phyloP scores from a whole-genome alignment of 164 flowering plant genomes.

The Brasenia schreberi region DNA sequence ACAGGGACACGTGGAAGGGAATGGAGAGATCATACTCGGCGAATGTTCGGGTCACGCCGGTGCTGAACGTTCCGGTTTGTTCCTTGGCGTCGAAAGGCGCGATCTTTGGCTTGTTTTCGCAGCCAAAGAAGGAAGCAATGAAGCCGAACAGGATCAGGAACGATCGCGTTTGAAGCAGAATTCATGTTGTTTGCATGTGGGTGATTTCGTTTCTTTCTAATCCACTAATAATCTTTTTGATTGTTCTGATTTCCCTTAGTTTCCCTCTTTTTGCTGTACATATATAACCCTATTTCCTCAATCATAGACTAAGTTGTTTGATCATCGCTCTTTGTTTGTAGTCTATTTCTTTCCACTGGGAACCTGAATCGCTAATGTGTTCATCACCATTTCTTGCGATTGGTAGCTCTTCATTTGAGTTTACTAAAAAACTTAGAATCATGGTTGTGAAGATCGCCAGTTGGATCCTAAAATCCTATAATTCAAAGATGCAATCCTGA shows the following conservation, averaged over 20 bases:
- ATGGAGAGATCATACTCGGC: constrained; percentile 92
- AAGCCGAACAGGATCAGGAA: constrained; percentile 15
- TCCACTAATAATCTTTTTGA: background rate
- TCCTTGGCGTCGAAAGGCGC: constrained; percentile 41
- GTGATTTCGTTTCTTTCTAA: background rate
- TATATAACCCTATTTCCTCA: background rate
- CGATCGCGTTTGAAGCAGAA: constrained; percentile 25
- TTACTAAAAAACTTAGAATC: too few relatives aligned
- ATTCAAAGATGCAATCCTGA: too few relatives aligned
- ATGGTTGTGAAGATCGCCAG: too few relatives aligned
- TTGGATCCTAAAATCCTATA: too few relatives aligned
- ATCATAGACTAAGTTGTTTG: background rate
- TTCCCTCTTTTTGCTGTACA: background rate
- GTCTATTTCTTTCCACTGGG: background rate
- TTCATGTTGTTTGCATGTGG: background rate
- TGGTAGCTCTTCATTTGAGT: too few relatives aligned
- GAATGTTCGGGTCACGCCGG: constrained; percentile 65
- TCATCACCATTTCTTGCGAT: background rate
- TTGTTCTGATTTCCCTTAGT: background rate
- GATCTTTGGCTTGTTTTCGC: constrained; percentile 66
- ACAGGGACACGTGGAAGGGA: constrained; percentile 1
- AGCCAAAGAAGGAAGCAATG: constrained; percentile 31
- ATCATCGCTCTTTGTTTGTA: background rate
- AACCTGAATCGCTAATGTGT: background rate
- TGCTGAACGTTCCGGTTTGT: constrained; percentile 86